These are phyloP conservation scores for Leccinum rimulosum DNA, from an alignment of 768 basidiomycete genomes.

Conservation along the genomic window DNA sequence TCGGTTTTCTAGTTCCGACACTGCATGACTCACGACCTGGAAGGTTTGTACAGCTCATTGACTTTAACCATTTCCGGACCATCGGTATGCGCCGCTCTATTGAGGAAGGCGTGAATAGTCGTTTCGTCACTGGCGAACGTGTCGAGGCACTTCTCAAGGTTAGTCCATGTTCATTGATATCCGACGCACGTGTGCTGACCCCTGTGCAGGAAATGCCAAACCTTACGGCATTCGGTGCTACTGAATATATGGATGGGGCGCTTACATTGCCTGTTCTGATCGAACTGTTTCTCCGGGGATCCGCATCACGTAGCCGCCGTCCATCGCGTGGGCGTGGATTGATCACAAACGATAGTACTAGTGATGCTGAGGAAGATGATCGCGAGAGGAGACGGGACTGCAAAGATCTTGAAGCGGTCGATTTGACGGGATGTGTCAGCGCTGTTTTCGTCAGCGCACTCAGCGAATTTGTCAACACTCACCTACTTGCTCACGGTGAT, in stretches of 20 bases:
- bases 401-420: constrained; percentile 82
- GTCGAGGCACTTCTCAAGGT: constrained; percentile 79
- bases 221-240: constrained; percentile 85
- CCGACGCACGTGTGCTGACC: constrained; percentile 2
- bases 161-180: constrained; percentile 24
- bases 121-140: constrained; percentile 91
- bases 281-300: constrained; percentile 87
- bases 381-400: constrained; percentile 70
- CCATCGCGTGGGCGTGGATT: constrained; percentile 62
- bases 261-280: constrained; percentile 81
- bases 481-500: constrained; percentile 45
- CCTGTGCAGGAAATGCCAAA: constrained; percentile 79
- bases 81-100: constrained; percentile 94
- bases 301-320: constrained; percentile 63
- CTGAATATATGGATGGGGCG: constrained; percentile 97
- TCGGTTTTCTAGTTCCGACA: constrained; percentile 51
- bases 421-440: constrained; percentile 94
- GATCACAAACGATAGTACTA: constrained; percentile 37
- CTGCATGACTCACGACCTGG: constrained; percentile 72
- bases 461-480: constrained; percentile 72
- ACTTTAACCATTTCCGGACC: constrained; percentile 96
- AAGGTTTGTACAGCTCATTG: constrained; percentile 80
- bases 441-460: constrained; percentile 85
- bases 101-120: constrained; percentile 82
- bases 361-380: constrained; percentile 73